These are phyloP conservation scores for Pseudocercospora eumusae DNA, from an alignment of 2,329 filamentous ascomycete species.

Conservation along the genomic window DNA sequence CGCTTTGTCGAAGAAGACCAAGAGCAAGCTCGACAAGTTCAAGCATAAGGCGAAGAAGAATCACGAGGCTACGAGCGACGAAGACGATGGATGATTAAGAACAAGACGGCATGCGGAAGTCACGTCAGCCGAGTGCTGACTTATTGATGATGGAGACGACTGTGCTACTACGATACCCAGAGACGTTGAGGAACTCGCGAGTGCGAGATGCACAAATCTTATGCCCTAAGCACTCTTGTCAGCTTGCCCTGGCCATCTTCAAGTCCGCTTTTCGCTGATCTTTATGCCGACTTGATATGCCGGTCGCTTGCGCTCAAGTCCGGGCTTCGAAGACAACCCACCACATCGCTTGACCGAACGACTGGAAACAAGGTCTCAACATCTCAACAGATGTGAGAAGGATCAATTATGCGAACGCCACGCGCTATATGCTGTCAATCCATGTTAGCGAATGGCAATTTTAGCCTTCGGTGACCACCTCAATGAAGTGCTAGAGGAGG, in stretches of 20 bases:
- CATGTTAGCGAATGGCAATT: background rate
- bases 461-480: background rate
- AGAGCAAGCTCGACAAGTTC: slow-evolving; percentile 38
- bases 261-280: slow-evolving; percentile 4
- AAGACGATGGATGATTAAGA: slow-evolving; percentile 48
- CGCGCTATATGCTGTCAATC: background rate
- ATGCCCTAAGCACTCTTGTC: background rate
- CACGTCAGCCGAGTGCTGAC: background rate
- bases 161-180: background rate
- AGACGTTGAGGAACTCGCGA: slow-evolving; percentile 1
- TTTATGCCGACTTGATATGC: slow-evolving; percentile 2
- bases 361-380: background rate
- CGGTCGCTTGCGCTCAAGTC: background rate
- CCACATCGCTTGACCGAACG: slow-evolving; percentile 1
- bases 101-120: background rate
- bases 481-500: background rate
- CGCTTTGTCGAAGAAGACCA: slow-evolving; percentile 23
- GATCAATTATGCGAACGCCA: slow-evolving; percentile 1
- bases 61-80: slow-evolving; percentile 59
- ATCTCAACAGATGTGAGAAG: background rate
- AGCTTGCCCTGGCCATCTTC: background rate
- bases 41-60: slow-evolving; percentile 46
- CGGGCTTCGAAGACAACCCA: background rate
- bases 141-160: background rate
- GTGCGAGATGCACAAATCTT: background rate